A percentile compares a stretch with the other conserved stretches of the same genome.
These are phyloP conservation scores for Rhodotorula sp. DNA, from an alignment of 1,284 basidiomycete genomes.

Conservation along the genomic window DNA sequence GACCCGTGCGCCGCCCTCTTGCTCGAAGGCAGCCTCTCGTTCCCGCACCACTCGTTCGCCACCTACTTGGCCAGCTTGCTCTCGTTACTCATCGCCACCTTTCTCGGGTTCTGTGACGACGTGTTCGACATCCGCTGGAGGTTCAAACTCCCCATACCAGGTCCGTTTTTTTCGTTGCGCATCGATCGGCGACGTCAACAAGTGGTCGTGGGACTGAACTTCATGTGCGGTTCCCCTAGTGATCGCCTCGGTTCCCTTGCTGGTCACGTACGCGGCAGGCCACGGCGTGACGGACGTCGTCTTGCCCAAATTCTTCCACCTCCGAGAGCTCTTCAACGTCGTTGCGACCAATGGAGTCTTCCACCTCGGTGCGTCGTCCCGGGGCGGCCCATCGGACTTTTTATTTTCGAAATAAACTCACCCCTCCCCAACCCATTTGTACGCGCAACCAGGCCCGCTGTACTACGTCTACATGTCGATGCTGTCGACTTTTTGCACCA, in stretches of 20 bases:
- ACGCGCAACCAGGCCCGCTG: conserved; percentile 83
- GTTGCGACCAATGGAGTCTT: conserved; percentile 57
- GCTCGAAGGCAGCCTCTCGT: conserved; percentile 26
- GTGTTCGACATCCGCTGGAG: conserved; percentile 98
- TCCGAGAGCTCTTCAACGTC: conserved; percentile 55
- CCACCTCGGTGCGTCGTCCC: conserved; percentile 80
- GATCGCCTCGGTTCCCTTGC: conserved; percentile 87
- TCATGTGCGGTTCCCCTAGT: conserved; percentile 51
- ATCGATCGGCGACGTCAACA: too few species aligned
- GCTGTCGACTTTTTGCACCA: conserved; percentile 93
- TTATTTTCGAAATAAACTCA: background rate
- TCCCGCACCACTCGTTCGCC: conserved; percentile 58
- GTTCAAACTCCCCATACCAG: conserved; percentile 92
- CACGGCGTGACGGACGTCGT: conserved; percentile 91
- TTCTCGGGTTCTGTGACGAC: conserved; percentile 95
- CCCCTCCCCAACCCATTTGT: background rate
- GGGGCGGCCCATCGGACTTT: too few species aligned
- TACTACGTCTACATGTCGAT: conserved; percentile 97
- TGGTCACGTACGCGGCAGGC: conserved; percentile 95
- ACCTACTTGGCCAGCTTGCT: conserved; percentile 90
- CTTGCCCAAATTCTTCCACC: conserved; percentile 64
- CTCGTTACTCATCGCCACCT: conserved; percentile 83
- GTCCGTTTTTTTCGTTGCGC: too few species aligned
- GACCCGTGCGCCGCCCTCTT: conserved; percentile 22
- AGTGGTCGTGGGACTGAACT: background rate